Conservation (phyloP, 2,329 filamentous ascomycete genomes). For the Sphaerulina musiva region DNA sequence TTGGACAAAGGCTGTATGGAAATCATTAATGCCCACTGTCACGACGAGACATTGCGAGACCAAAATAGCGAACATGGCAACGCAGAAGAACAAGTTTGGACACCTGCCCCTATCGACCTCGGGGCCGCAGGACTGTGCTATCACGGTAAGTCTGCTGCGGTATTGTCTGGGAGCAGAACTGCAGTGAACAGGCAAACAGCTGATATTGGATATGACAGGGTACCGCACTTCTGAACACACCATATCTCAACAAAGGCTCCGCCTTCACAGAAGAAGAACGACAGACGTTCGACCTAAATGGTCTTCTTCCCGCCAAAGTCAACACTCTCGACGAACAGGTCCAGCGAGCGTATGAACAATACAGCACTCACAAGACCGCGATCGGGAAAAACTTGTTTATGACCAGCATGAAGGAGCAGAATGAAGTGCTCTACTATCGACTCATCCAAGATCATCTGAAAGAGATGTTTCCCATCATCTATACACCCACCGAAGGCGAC, state of each 20-base stretch:
- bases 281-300: slow-evolving; percentile 60
- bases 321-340: slow-evolving; percentile 73
- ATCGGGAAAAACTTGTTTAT: slow-evolving; percentile 84
- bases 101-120: slow-evolving; percentile 5
- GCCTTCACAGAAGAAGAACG: slow-evolving; percentile 67
- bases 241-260: slow-evolving; percentile 77
- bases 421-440: slow-evolving; percentile 74
- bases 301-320: slow-evolving; percentile 64
- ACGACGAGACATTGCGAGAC: background rate
- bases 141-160: background rate
- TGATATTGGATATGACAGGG: background rate
- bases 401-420: slow-evolving; percentile 78
- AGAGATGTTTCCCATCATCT: slow-evolving; percentile 87
- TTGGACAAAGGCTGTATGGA: background rate
- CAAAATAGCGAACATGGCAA: slow-evolving; percentile 1
- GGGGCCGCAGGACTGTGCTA: slow-evolving; percentile 2
- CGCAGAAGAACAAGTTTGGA: slow-evolving; percentile 1
- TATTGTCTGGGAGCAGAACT: background rate
- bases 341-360: slow-evolving; percentile 73
- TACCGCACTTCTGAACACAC: slow-evolving; percentile 53
- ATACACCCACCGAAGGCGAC: slow-evolving; percentile 83
- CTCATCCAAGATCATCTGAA: slow-evolving; percentile 70
- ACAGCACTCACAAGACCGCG: slow-evolving; percentile 54
- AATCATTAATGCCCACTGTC: background rate
- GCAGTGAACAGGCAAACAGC: background rate